Evolutionary conservation across 352 stramenopile species (phyloP).

Genomic region (Phytophthora capsici): DNA sequence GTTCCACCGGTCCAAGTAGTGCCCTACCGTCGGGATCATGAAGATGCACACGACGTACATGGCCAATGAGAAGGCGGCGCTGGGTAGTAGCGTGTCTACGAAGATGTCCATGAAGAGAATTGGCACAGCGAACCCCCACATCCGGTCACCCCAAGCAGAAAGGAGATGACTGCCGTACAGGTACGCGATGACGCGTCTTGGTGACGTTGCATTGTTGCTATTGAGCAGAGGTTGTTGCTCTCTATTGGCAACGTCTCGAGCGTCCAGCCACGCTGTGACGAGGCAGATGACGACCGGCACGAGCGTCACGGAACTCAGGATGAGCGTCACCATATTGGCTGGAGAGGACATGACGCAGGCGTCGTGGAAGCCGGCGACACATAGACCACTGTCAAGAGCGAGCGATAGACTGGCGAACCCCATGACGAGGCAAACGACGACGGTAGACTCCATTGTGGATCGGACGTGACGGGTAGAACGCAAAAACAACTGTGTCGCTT

Average conservation of each 20-base stretch:
- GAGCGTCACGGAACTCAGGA: slow-evolving; percentile 16
- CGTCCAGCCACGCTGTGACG: slow-evolving; percentile 16
- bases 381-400: slow-evolving; percentile 9
- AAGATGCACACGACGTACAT: slow-evolving; percentile 82
- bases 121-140: slow-evolving; percentile 84
- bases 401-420: slow-evolving; percentile 6
- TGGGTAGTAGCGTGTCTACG: slow-evolving; percentile 80
- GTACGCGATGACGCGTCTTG: slow-evolving; percentile 62
- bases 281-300: slow-evolving; percentile 12
- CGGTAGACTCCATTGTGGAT: slow-evolving; percentile 11
- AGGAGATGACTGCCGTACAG: slow-evolving; percentile 80
- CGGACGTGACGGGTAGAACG: neutral
- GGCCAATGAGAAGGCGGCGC: slow-evolving; percentile 69
- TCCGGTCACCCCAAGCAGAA: slow-evolving; percentile 81
- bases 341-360: slow-evolving; percentile 13
- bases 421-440: slow-evolving; percentile 11
- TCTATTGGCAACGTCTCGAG: neutral
- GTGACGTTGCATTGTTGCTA: neutral
- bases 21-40: slow-evolving; percentile 71
- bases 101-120: slow-evolving; percentile 90
- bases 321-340: slow-evolving; percentile 22
- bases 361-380: slow-evolving; percentile 1
- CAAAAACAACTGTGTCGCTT: slow-evolving; percentile 7
- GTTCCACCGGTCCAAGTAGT: slow-evolving; percentile 67
- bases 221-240: slow-evolving; percentile 9